Evolutionary conservation across 768 basidiomycete genomes (phyloP), one percentile per base, ranked within the genome.

Genomic region (Piloderma croceum): DNA sequence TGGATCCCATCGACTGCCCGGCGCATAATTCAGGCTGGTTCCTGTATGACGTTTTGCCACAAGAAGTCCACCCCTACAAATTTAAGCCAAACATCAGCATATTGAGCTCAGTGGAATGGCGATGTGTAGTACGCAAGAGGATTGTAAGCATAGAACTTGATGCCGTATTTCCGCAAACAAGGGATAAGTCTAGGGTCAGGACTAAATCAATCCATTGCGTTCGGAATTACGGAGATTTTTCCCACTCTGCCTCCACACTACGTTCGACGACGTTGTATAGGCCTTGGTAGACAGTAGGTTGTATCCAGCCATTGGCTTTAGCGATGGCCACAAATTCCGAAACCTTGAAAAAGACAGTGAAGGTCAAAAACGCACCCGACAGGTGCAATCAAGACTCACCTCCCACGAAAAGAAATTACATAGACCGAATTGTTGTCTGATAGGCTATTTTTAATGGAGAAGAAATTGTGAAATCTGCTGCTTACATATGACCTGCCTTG

Each of bases 91-190:
- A n/a, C n/a, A n/a, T n/a, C n/a, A n/a, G n/a, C n/a, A n/a, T n/a
- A n/a, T n/a, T n/a, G n/a, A n/a, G n/a, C n/a, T n/a, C n/a, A n/a
- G n/a, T n/a, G n/a, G n/a, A n/a, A n/a, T n/a, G n/a, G n/a, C n/a
- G n/a, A n/a, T n/a, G n/a, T n/a, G n/a, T n/a, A n/a, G n/a, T n/a
- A n/a, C n/a, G 42, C 48, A 17, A 56, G 52, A 11, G 60, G 60
- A 25, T 58, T 59, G 48, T 49, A 61, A 36, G 42, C 59, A 31
- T 59, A 58, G 44, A 63, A 62, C 12, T 53, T 38, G 39, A 62
- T 52, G 29, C 51, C 52, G 46, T 47, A 49, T 31, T 50, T 48
- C 13, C 57, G 44, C 23, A 58, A 37, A 39, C 48, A 56, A 10
- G 48, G 54, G 42, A 56, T 47, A 23, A 51, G 36, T 12, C 33